phyloP scores from a whole-genome alignment of 345 rosid species.

The Brassica juncea region DNA sequence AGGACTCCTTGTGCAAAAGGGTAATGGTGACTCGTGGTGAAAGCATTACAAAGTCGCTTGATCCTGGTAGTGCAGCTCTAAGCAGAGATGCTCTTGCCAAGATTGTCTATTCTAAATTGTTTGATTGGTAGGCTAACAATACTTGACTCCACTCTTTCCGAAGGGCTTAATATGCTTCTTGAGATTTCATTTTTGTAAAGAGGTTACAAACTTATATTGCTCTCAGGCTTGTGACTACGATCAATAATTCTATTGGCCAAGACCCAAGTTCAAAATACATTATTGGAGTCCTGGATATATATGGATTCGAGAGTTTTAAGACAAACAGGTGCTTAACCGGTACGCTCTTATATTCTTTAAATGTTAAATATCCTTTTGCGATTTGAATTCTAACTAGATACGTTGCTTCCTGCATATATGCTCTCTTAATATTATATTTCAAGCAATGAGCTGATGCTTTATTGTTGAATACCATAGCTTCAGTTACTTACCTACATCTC shows the following conservation, averaged over 20 bases:
- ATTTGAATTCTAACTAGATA: neutral
- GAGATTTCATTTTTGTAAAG: constrained; percentile 6
- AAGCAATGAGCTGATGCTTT: neutral
- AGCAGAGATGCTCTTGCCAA: constrained; percentile 97
- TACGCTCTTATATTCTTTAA: constrained; percentile 71
- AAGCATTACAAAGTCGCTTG: constrained; percentile 87
- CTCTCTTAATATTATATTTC: neutral
- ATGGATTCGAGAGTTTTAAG: constrained; percentile 99
- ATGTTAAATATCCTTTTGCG: constrained; percentile 29
- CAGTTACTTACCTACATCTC: constrained; percentile 18
- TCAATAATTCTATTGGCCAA: constrained; percentile 87
- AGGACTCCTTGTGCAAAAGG: constrained; percentile 86
- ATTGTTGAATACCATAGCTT: neutral
- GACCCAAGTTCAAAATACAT: constrained; percentile 75
- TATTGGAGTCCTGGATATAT: constrained; percentile 96
- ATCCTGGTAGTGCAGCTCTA: constrained; percentile 80
- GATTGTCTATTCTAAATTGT: constrained; percentile 86
- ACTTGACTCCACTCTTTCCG: neutral
- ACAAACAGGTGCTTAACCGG: constrained; percentile 99
- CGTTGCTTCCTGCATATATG: constrained; percentile 6
- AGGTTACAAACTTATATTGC: constrained; percentile 23
- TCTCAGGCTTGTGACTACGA: constrained; percentile 88
- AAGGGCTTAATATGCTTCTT: neutral
- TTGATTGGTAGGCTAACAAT: constrained; percentile 74
- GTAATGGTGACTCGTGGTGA: constrained; percentile 97